A percentile compares a stretch with the other conserved stretches of the same genome.
Evolutionary conservation across 768 basidiomycete genomes (phyloP).

Genomic region (Mycena galopus): DNA sequence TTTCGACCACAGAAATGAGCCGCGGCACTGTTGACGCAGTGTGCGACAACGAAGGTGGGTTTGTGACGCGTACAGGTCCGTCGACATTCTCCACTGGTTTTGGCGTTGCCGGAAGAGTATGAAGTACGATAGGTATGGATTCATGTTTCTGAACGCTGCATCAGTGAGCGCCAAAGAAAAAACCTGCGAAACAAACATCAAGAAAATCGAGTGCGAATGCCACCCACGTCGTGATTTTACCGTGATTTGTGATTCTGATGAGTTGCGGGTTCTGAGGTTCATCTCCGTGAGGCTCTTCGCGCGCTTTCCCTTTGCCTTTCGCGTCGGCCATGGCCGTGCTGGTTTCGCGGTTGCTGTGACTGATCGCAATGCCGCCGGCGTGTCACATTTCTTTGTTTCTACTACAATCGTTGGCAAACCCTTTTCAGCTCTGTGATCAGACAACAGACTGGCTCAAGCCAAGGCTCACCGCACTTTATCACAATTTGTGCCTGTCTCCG

Average conservation of each 20-base stretch:
- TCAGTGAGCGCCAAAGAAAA: not conserved
- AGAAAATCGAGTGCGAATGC: constrained; percentile 66
- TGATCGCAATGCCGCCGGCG: too few species aligned
- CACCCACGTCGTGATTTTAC: constrained; percentile 68
- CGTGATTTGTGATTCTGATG: constrained; percentile 68
- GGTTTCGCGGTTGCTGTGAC: too few species aligned
- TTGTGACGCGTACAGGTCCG: constrained; percentile 6
- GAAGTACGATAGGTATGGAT: constrained; percentile 64
- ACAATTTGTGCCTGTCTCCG: too few species aligned
- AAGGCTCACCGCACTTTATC: too few species aligned
- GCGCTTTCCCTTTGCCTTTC: constrained; percentile 37
- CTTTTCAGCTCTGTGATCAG: too few species aligned
- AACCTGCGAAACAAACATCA: constrained; percentile 53
- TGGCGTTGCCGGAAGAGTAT: constrained; percentile 64
- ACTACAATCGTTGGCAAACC: too few species aligned
- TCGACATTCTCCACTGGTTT: constrained; percentile 21
- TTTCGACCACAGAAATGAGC: constrained; percentile 84
- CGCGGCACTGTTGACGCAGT: constrained; percentile 65
- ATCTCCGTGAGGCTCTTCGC: constrained; percentile 9
- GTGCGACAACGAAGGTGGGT: constrained; percentile 42
- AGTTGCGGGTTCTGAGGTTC: constrained; percentile 39
- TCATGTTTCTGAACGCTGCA: constrained; percentile 57
- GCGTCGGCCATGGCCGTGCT: constrained; percentile 30
- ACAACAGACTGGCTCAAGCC: too few species aligned
- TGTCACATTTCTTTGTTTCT: too few species aligned